phyloP scores from a whole-genome alignment of 805 yeast species.

The Cyberlindnera maritima region DNA sequence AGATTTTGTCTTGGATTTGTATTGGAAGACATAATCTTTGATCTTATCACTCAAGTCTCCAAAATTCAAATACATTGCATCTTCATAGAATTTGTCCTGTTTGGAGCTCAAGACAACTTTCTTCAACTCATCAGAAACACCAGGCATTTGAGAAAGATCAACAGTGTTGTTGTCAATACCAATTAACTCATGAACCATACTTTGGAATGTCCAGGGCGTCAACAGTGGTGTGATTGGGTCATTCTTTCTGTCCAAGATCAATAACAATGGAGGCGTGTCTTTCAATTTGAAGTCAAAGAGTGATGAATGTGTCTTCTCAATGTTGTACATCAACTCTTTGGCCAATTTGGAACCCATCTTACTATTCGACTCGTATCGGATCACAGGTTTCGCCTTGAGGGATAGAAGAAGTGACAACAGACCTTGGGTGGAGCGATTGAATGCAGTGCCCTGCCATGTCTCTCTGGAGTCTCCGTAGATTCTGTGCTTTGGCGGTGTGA shows the following conservation, averaged over 20 bases:
- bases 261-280: conserved; percentile 70
- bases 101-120: conserved; percentile 65
- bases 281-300: conserved; percentile 63
- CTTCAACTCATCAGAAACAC: conserved; percentile 52
- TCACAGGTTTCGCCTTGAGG: conserved; percentile 71
- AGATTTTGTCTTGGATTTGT: conserved; percentile 76
- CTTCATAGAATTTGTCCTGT: conserved; percentile 74
- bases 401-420: conserved; percentile 63
- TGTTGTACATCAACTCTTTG: conserved; percentile 56
- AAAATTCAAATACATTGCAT: conserved; percentile 84
- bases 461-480: conserved; percentile 37
- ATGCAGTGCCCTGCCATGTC: conserved; percentile 45
- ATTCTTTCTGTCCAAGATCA: conserved; percentile 77
- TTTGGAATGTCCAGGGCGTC: conserved; percentile 96
- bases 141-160: conserved; percentile 54
- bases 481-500: conserved; percentile 27
- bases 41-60: conserved; percentile 92
- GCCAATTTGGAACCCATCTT: conserved; percentile 65
- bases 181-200: conserved; percentile 92
- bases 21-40: conserved; percentile 78
- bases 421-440: conserved; percentile 40
- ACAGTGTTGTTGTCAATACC: conserved; percentile 83
- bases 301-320: conserved; percentile 51
- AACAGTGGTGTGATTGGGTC: conserved; percentile 94
- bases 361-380: conserved; percentile 74